Percentiles rank a stretch among this genome's conserved stretches.
These are phyloP conservation scores for Microascus cirrosus DNA, from an alignment of 2,329 filamentous ascomycete species.

Conservation along the genomic window DNA sequence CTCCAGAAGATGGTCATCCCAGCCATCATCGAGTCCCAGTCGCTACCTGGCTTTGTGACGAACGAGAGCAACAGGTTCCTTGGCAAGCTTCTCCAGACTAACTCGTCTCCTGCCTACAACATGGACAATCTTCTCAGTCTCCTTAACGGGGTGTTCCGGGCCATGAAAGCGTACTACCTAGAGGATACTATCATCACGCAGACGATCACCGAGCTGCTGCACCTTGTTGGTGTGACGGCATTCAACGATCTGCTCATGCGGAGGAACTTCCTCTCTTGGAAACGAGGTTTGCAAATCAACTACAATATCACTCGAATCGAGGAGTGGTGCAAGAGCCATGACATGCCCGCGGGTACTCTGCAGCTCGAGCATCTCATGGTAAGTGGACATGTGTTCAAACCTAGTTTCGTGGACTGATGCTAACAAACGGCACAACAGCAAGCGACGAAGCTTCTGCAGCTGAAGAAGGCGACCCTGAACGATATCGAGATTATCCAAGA, in stretches of 20 bases:
- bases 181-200: constrained; percentile 95
- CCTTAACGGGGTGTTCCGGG: constrained; percentile 93
- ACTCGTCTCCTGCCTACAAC: constrained; percentile 88
- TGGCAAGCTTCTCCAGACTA: constrained; percentile 87
- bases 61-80: constrained; percentile 98
- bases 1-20: constrained; percentile 99
- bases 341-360: constrained; percentile 96
- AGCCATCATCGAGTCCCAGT: constrained; percentile 97
- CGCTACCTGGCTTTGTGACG: constrained; percentile 93
- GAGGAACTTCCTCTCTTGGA: constrained; percentile 97
- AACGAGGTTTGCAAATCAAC: constrained; percentile 97
- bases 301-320: constrained; percentile 99
- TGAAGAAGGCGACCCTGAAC: constrained; percentile 98
- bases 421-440: constrained; percentile 40
- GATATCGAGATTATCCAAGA: constrained; percentile 99
- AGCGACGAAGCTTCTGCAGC: constrained; percentile 93
- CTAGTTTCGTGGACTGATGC: background rate
- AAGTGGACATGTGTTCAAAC: constrained; percentile 11
- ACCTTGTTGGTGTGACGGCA: constrained; percentile 88
- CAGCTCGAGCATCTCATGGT: constrained; percentile 98
- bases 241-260: constrained; percentile 98
- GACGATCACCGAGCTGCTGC: constrained; percentile 85
- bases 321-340: constrained; percentile 99
- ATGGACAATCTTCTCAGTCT: constrained; percentile 97
- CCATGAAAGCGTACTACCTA: constrained; percentile 97